Base-by-base conservation (phyloP, 2,329 filamentous ascomycete species). In the Xylariaceae sp. region DNA sequence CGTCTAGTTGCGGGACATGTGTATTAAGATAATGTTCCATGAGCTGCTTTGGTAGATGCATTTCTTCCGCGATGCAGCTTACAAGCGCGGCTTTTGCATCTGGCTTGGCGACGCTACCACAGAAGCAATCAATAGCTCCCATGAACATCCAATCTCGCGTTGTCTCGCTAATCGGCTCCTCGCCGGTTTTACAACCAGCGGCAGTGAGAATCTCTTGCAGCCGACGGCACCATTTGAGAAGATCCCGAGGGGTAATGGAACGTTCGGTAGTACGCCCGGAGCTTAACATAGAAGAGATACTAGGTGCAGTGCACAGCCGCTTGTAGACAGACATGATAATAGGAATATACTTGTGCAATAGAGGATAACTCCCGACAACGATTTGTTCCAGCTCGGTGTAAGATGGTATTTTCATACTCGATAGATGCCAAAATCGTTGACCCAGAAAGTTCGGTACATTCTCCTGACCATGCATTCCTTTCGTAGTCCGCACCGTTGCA, bases 41-140 rank as follows among this genome's bases (percentile, higher is more conserved):
- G 55, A 91, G 81, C 68, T 95, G 89, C 48, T 88, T 86, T 27
- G 94, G 88, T 53, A 97, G 85, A 51, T 92, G 90, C 74, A 99
- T 87, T 64, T 92, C 88, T 72, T 95, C 86, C 0, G 92, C 92
- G 56, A 97, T 91, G 37, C 82, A 82, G 41, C 80, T 77, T 36
- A 88, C 83, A 26, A 95, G 75, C 4, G 77, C 73, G 40, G 77
- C 74, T 43, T 85, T 84, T 24, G 85, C 75, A 10, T 82, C 77
- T 24, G 80, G 79, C 51, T 87, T 87, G 8, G 88, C 87, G 39
- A 94, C 77, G 67, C 88, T 91, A 48, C 89, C 90, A 35, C 91
- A 86, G 70, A 99, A 97, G 67, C 92, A 95, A 71, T 99, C 94
- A 46, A 94, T 81, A 0, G 92, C 90, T 68, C 99, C 94, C 75